These are phyloP conservation scores for Agaricus subrufescens DNA, from an alignment of 768 basidiomycete species.

Conservation along the genomic window DNA sequence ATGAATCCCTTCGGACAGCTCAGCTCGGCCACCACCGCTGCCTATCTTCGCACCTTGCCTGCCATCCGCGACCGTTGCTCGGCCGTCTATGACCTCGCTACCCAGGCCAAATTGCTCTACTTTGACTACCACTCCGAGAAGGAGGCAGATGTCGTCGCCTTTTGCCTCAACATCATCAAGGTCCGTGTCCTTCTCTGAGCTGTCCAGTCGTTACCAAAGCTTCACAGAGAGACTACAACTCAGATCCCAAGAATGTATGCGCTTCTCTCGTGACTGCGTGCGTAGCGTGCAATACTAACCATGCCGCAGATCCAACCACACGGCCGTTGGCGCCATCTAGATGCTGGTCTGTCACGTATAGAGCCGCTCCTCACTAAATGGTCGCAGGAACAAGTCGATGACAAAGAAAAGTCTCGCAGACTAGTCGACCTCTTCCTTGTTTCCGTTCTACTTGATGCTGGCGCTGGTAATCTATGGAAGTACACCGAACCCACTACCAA, in stretches of 20 bases:
- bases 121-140: slow-evolving; percentile 83
- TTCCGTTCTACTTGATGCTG: slow-evolving; percentile 92
- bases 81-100: slow-evolving; percentile 74
- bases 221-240: slow-evolving; percentile 7
- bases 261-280: background rate
- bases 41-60: slow-evolving; percentile 79
- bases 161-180: slow-evolving; percentile 75
- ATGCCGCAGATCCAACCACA: slow-evolving; percentile 74
- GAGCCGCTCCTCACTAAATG: slow-evolving; percentile 61
- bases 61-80: slow-evolving; percentile 86
- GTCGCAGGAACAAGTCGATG: slow-evolving; percentile 39
- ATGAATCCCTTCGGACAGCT: slow-evolving; percentile 8
- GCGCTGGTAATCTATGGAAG: slow-evolving; percentile 80
- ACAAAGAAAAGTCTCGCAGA: slow-evolving; percentile 61
- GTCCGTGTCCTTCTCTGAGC: slow-evolving; percentile 31
- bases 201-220: background rate
- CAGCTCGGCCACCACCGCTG: slow-evolving; percentile 29
- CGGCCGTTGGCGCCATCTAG: slow-evolving; percentile 87
- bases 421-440: slow-evolving; percentile 87
- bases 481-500: slow-evolving; percentile 62
- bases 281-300: background rate
- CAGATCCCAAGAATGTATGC: slow-evolving; percentile 38
- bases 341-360: slow-evolving; percentile 41
- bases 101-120: slow-evolving; percentile 71
- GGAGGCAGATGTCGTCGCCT: slow-evolving; percentile 62